Percentiles rank a stretch among this genome's conserved stretches.
phyloP scores from a whole-genome alignment of 371 early-diverging fungal species.

The Rhizopus microsporus region DNA sequence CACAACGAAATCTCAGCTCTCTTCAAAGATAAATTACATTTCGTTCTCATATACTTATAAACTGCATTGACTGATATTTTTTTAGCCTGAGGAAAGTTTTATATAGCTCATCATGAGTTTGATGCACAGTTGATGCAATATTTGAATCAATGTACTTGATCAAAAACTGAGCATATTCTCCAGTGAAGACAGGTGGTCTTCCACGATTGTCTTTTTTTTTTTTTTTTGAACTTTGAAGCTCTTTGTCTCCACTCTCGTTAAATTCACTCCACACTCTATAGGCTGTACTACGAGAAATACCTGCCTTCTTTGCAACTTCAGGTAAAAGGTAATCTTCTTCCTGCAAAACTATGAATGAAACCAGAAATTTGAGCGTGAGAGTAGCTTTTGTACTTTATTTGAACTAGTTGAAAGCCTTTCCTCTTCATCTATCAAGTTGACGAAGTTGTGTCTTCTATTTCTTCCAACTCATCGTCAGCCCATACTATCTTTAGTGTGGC shows the following conservation, averaged over 20 bases:
- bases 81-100: constrained; percentile 10
- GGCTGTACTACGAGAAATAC: constrained; percentile 15
- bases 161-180: constrained; percentile 16
- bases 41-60: constrained; percentile 15
- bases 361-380: constrained; percentile 18
- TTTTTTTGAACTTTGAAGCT: constrained; percentile 12
- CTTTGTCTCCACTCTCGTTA: constrained; percentile 22
- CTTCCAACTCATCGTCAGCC: constrained; percentile 14
- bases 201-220: constrained; percentile 13
- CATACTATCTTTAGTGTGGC: constrained; percentile 17
- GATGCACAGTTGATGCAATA: constrained; percentile 16
- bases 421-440: constrained; percentile 13
- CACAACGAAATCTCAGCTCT: constrained; percentile 11
- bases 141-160: constrained; percentile 18
- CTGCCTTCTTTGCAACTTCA: constrained; percentile 15
- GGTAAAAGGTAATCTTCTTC: constrained; percentile 16
- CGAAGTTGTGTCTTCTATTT: constrained; percentile 15
- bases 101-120: constrained; percentile 13
- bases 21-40: constrained; percentile 15
- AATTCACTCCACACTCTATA: constrained; percentile 16
- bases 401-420: constrained; percentile 17
- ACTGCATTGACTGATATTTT: constrained; percentile 15
- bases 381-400: constrained; percentile 18
- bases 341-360: constrained; percentile 21
- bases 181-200: constrained; percentile 13